Conservation (phyloP, 495 filamentous ascomycete genomes). For the Lichenothelia convexa region DNA sequence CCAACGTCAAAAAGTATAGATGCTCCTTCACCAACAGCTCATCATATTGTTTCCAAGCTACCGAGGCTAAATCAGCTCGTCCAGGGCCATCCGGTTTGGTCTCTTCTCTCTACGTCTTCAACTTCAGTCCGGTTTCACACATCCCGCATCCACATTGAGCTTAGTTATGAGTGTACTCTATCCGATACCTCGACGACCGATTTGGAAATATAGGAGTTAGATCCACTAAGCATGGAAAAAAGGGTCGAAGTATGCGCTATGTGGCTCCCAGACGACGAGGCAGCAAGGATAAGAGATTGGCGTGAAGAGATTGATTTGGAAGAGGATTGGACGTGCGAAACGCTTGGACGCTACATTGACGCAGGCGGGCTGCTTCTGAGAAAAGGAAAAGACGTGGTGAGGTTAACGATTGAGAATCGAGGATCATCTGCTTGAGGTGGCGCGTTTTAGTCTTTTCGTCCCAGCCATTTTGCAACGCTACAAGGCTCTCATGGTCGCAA, state of each 20-base stretch:
- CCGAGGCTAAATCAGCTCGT: neutral
- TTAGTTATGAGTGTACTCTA: neutral
- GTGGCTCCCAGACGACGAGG: neutral
- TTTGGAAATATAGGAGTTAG: neutral
- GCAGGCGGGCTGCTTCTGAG: neutral
- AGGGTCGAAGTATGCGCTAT: neutral
- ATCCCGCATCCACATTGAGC: neutral
- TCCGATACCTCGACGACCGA: neutral
- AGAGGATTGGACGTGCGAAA: neutral
- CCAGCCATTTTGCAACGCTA: constrained; percentile 55
- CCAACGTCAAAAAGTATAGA: neutral
- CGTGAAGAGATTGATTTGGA: neutral
- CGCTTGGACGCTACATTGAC: neutral
- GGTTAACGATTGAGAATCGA: neutral
- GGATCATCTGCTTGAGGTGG: neutral
- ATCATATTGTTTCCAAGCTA: neutral
- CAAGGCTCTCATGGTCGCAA: constrained; percentile 45
- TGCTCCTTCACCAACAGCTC: neutral
- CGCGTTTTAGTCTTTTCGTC: constrained; percentile 50
- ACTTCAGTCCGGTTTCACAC: neutral
- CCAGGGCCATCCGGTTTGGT: neutral
- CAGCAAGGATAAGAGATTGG: neutral
- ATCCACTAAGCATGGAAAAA: neutral
- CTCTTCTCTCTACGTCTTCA: neutral
- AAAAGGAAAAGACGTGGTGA: neutral